phyloP scores from a whole-genome alignment of 345 rosid species.

The Chamaenerion angustifolium region DNA sequence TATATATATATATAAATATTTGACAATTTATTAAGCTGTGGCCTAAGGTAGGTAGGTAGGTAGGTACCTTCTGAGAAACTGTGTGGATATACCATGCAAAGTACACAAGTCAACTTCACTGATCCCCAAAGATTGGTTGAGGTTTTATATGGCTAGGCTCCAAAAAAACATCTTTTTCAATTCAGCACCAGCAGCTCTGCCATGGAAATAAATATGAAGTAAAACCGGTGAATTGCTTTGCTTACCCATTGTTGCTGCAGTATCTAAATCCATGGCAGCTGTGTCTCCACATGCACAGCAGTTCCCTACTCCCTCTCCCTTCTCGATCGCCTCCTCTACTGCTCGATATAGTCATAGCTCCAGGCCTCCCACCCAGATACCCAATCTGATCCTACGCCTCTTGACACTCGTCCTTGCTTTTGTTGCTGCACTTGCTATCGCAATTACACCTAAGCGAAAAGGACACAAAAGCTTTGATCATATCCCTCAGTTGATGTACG shows the following conservation, averaged over 20 bases:
- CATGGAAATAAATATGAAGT: slow-evolving; percentile 8
- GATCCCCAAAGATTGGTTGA: slow-evolving; percentile 3
- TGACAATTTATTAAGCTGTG: no score
- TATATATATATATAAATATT: background rate
- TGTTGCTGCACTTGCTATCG: slow-evolving; percentile 47
- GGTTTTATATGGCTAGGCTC: background rate
- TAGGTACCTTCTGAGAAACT: background rate
- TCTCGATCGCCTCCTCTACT: slow-evolving; percentile 24
- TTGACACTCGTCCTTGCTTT: slow-evolving; percentile 38
- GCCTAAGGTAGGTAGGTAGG: background rate
- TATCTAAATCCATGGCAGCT: slow-evolving; percentile 23
- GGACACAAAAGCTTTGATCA: slow-evolving; percentile 32
- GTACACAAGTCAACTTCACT: background rate
- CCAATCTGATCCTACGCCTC: slow-evolving; percentile 34
- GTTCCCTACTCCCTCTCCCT: slow-evolving; percentile 47
- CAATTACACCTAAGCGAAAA: slow-evolving; percentile 19
- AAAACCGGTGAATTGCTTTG: background rate
- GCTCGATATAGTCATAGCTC: slow-evolving; percentile 16
- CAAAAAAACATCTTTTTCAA: no score
- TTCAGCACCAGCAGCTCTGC: background rate
- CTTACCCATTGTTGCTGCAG: slow-evolving; percentile 11
- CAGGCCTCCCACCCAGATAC: slow-evolving; percentile 20
- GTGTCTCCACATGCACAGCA: slow-evolving; percentile 25
- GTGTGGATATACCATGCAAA: background rate
- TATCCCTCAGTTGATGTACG: slow-evolving; percentile 46